phyloP scores from a whole-genome alignment of 164 flowering plant species.

The Echeveria elegans region DNA sequence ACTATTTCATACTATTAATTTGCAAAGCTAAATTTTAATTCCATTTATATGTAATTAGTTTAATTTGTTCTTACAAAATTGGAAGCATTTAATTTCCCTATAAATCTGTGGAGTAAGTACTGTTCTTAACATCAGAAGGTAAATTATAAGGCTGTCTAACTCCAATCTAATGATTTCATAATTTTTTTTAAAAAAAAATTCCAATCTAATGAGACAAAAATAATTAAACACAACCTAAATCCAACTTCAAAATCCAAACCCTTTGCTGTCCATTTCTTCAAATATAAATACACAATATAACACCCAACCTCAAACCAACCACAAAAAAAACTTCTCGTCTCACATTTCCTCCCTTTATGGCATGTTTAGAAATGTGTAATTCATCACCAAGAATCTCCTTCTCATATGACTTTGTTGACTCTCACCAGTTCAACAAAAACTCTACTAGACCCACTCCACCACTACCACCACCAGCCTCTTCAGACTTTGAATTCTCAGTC shows the following conservation, averaged over 20 bases:
- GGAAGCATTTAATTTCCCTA: too few relatives aligned
- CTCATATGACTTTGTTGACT: slow-evolving; percentile 49
- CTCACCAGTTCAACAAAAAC: slow-evolving; percentile 19
- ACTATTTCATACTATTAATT: too few relatives aligned
- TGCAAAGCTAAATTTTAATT: too few relatives aligned
- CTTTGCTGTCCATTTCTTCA: background rate
- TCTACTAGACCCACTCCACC: slow-evolving; percentile 4
- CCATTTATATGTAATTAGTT: too few relatives aligned
- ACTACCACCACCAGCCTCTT: slow-evolving; percentile 21
- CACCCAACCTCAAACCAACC: background rate
- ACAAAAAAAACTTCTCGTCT: background rate
- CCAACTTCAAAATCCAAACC: background rate
- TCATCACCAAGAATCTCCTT: slow-evolving; percentile 81
- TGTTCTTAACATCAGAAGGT: too few relatives aligned
- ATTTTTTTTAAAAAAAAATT: too few relatives aligned
- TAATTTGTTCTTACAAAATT: too few relatives aligned
- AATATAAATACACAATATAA: background rate
- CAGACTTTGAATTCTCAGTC: slow-evolving; percentile 67
- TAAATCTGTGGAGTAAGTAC: too few relatives aligned
- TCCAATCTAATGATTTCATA: too few relatives aligned
- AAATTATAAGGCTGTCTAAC: too few relatives aligned
- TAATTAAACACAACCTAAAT: background rate
- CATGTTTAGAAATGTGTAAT: slow-evolving; percentile 12
- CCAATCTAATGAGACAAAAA: background rate
- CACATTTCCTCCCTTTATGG: background rate